Base-by-base conservation (phyloP, 1,284 basidiomycete genomes). In the Ceratobasidium sp. region DNA sequence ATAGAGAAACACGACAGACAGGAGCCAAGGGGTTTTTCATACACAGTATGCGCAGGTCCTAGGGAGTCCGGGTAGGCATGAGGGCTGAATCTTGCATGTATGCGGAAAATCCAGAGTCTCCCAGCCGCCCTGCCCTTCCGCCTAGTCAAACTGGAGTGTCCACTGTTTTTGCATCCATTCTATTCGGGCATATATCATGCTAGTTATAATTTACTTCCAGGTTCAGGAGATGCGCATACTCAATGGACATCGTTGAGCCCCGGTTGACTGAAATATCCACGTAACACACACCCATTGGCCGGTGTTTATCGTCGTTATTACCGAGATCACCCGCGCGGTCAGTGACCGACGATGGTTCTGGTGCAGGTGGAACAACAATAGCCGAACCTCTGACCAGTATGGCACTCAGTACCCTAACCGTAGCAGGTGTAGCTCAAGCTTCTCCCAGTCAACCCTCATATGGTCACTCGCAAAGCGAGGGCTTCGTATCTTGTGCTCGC, bases 381-480 rank as follows among this genome's bases (percentile, higher is more conserved):
- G 37, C 53, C 67, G 67, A 69, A 54, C 35, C 33, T 31, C 31
- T 69, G 13, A 47, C 37, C 20, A 47, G n/a, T 58, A 28, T 20
- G 3, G 53, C 33, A 23, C 31, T 17, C 15, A 23, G 2, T 45
- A 53, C 7, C 45, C 53, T 58, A 42, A 28, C 35, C 17, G 23
- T 31, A 58, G 23, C 54, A 58, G 39, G 53, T 69, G 67, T 37
- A 23, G 39, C 37, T 26, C 20, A 26, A 20, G 35, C 51, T 69
- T 69, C 54, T 53, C 47, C 67, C n/a, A 60, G 69, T 63, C 56
- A 63, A 20, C 13, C n/a, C 45, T 47, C 69, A 51, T 63, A 61
- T 73, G 69, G 58, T 10, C 11, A 26, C 47, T 35, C 17, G 58
- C 42, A 73, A 67, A 63, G 69, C 69, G 69, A 73, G 54, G 35